Base-by-base conservation (phyloP, 176 grass and related monocot genomes). In the Areca catechu region DNA sequence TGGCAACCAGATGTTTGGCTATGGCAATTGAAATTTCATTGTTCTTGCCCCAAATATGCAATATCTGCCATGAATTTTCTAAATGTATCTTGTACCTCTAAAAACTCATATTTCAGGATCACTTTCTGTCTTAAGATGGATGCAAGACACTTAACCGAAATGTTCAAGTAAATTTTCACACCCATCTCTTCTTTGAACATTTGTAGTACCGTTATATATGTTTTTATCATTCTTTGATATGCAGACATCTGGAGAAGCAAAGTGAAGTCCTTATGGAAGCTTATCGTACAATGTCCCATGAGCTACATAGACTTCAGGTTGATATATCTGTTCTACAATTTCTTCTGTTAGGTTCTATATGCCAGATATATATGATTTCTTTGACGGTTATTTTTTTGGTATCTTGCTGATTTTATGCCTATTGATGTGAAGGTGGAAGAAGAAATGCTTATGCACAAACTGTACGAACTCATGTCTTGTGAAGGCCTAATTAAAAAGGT, bases 171-270 rank as follows among this genome's bases (percentile, higher is more conserved):
- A 25, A n/a, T 55, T 69, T 74, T 12, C 67, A 53, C 4, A 47
- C 21, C 24, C 22, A 23, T 15, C 20, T 65, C 24, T 59, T 52
- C 22, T 22, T 53, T 62, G 30, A 68, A 66, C 63, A 25, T 7
- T 61, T 47, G 55, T 3, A 28, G 16, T 15, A 22, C 18, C 4
- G 7, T 34, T 34, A 9, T 34, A 34, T 34, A 6, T 5, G 5
- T 34, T 34, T 34, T 66, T 56, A 7, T 49, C 34, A 34, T 59
- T 58, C 1, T 69, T 15, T 67, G 47, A 65, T 67, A 34, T 74
- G 52, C 57, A 91, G 80, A 69, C 86, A 97, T 85, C 64, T 97
- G 50, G 78, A 88, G 65, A 97, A 91, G 79, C 86, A 97, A 79
- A 80, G 62, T 72, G 75, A 88, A 68, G 62, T 73, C 57, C 69